Conservation (phyloP, 345 rosid genomes). For the Erucastrum elatum region DNA sequence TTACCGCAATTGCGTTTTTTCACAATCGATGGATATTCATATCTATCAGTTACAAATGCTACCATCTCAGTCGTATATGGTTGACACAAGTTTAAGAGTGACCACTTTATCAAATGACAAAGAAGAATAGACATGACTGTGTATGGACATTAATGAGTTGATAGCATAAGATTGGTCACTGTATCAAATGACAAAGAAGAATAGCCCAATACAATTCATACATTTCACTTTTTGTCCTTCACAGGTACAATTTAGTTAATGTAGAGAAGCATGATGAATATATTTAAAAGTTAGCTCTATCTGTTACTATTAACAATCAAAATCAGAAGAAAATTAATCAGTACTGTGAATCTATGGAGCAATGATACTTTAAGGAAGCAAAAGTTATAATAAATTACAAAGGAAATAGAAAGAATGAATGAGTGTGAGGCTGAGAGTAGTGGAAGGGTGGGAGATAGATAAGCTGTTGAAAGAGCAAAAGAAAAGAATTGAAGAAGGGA, state of each 20-base stretch:
- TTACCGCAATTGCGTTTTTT: not conserved
- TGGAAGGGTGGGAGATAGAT: conserved; percentile 39
- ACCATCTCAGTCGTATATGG: not conserved
- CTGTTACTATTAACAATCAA: conserved; percentile 8
- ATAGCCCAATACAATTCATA: conserved; percentile 15
- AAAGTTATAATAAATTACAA: not conserved
- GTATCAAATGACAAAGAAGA: conserved; percentile 34
- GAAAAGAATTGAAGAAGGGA: conserved; percentile 39
- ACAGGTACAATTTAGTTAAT: too few relatives aligned
- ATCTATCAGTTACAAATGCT: not conserved
- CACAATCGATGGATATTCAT: not conserved
- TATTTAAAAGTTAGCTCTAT: not conserved
- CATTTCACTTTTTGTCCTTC: conserved; percentile 34
- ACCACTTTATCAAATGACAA: not conserved
- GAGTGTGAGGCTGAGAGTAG: conserved; percentile 41
- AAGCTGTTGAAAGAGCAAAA: conserved; percentile 35
- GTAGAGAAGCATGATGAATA: conserved; percentile 14
- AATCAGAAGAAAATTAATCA: conserved; percentile 22
- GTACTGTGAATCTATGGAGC: conserved; percentile 13
- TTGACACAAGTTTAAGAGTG: not conserved
- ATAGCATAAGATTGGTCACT: conserved; percentile 26
- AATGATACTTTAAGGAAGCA: conserved; percentile 4
- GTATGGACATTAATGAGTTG: conserved; percentile 22
- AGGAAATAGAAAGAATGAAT: conserved; percentile 18
- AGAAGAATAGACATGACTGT: not conserved